These are phyloP conservation scores for Irpex rosettiformis DNA, from an alignment of 1,284 basidiomycete species.

Conservation along the genomic window DNA sequence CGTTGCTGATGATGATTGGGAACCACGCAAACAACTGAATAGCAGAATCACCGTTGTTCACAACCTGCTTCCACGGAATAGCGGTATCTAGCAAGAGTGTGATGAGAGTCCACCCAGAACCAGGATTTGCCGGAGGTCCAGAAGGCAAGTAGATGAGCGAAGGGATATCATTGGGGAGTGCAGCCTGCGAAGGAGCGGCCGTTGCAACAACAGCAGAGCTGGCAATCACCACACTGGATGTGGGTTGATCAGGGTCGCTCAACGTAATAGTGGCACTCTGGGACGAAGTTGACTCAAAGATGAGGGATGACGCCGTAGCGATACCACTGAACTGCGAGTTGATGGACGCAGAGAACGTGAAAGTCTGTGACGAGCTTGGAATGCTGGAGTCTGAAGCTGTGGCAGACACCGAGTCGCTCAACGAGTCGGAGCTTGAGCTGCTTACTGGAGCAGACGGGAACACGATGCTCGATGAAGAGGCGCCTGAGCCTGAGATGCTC, in stretches of 20 bases:
- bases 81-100: slow-evolving; percentile 53
- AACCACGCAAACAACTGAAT: slow-evolving; percentile 64
- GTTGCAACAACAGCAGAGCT: slow-evolving; percentile 18
- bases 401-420: slow-evolving; percentile 20
- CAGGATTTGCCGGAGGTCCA: slow-evolving; percentile 19
- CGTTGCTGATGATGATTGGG: slow-evolving; percentile 46
- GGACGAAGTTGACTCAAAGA: slow-evolving; percentile 36
- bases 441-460: slow-evolving; percentile 21
- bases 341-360: slow-evolving; percentile 8
- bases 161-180: slow-evolving; percentile 60
- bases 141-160: slow-evolving; percentile 51
- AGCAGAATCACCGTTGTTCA: slow-evolving; percentile 39
- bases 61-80: slow-evolving; percentile 66
- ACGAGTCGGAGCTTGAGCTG: neutral
- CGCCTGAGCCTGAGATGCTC: slow-evolving; percentile 1
- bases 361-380: slow-evolving; percentile 14
- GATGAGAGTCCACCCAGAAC: slow-evolving; percentile 43
- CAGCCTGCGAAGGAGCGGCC: slow-evolving; percentile 30
- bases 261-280: slow-evolving; percentile 12
- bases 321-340: slow-evolving; percentile 30
- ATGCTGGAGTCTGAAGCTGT: slow-evolving; percentile 23
- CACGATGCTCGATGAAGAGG: slow-evolving; percentile 5
- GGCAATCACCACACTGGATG: slow-evolving; percentile 36
- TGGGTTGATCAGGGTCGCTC: slow-evolving; percentile 49
- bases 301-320: slow-evolving; percentile 40